Evolutionary conservation across 2,329 filamentous ascomycete species (phyloP), one percentile per base, ranked within the genome.

Genomic region (Penicillium sp.): DNA sequence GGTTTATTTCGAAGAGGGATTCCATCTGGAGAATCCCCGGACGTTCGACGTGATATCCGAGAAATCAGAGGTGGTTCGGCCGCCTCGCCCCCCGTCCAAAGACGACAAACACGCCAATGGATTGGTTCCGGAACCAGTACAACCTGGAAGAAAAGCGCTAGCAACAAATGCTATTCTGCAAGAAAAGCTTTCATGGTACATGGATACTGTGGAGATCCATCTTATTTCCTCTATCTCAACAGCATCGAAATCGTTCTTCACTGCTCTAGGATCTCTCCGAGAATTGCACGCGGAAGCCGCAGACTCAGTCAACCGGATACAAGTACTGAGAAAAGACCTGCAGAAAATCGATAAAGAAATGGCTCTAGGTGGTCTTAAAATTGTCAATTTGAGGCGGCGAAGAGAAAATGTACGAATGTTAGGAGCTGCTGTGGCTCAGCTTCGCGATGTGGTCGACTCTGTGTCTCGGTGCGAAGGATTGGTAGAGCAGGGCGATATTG

Each of bases 171-270:
- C 94, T 0, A 99, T 99, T 57, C 75, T 99, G 36, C 94, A 99
- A 72, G 94, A 99, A 75, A 99, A 99, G 75, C 80, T 99, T 13
- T 97, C 94, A 0, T 99, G 94, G 94, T 99, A 99, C 73, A 96
- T 99, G 92, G 94, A 99, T 72, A 99, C 94, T 0, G 92, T 99
- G 23, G 94, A 99, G 72, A 91, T 99, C 53, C 94, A 99, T 72
- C 80, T 99, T 8, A 97, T 99, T 66, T 91, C 91, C 33, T 96
- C 92, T 0, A 99, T 99, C 61, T 97, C 93, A 2, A 92, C 90
- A 0, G 94, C 94, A 1, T 97, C 94, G 0, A 92, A 91, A 0
- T 96, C 93, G 0, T 99, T 99, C 74, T 99, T 99, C 69, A 92
- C 92, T 0, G 94, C 94, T 0, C 79, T 99, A 0, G 93, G 94